A percentile compares a stretch with the other conserved stretches of the same genome.
phyloP scores from a whole-genome alignment of 2,329 filamentous ascomycete species.

The Gremmenia infestans region DNA sequence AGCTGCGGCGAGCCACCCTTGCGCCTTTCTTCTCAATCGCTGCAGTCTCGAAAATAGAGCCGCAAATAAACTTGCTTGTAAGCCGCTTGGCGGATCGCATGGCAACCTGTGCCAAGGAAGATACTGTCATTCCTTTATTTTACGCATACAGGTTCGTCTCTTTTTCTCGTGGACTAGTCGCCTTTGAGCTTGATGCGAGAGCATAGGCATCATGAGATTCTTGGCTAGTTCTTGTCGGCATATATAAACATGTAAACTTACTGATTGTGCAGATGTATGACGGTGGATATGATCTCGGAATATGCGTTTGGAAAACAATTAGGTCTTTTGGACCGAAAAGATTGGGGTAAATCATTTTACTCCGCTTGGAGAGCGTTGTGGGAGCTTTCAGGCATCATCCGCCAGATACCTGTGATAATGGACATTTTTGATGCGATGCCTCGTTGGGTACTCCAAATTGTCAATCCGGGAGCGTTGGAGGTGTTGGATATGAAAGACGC shows the following conservation, averaged over 20 bases:
- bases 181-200: background rate
- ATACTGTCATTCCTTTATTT: constrained; percentile 22
- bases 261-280: background rate
- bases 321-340: constrained; percentile 24
- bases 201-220: background rate
- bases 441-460: constrained; percentile 1
- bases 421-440: constrained; percentile 5
- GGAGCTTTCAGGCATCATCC: constrained; percentile 7
- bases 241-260: background rate
- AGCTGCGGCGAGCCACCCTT: constrained; percentile 8
- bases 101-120: constrained; percentile 6
- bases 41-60: constrained; percentile 23
- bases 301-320: constrained; percentile 16
- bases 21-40: constrained; percentile 18
- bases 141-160: constrained; percentile 12
- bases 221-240: background rate
- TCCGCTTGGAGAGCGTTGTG: constrained; percentile 23
- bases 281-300: constrained; percentile 9
- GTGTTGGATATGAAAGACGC: constrained; percentile 4
- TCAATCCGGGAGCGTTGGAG: constrained; percentile 3
- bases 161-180: background rate
- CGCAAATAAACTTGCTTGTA: constrained; percentile 22
- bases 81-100: constrained; percentile 15
- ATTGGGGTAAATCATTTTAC: constrained; percentile 26
- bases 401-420: constrained; percentile 5